Evolutionary conservation across 2,329 filamentous ascomycete genomes (phyloP).

Genomic region (Xylaria arbuscula): DNA sequence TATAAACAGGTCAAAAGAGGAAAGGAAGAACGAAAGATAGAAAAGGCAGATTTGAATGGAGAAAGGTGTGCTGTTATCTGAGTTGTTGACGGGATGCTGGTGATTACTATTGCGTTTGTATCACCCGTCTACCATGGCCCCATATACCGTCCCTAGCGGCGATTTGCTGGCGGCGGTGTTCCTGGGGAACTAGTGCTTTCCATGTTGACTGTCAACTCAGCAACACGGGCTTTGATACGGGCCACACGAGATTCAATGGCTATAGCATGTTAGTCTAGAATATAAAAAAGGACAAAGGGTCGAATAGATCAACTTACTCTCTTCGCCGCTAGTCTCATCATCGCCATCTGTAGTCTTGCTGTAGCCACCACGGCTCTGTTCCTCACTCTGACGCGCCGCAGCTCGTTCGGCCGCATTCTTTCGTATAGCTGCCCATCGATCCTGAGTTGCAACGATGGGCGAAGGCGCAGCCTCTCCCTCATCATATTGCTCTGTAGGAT

Average conservation of each 20-base stretch:
- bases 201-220: constrained; percentile 89
- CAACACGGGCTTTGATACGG: constrained; percentile 96
- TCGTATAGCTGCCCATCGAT: constrained; percentile 95
- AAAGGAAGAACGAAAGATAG: background rate
- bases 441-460: constrained; percentile 62
- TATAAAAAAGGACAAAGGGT: background rate
- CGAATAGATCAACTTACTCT: constrained; percentile 49
- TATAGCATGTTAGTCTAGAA: constrained; percentile 54
- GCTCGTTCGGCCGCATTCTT: constrained; percentile 92
- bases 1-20: constrained; percentile 33
- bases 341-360: constrained; percentile 72
- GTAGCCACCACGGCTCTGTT: constrained; percentile 68
- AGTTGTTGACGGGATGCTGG: background rate
- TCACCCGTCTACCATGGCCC: constrained; percentile 40
- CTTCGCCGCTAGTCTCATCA: constrained; percentile 93
- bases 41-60: constrained; percentile 15
- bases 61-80: constrained; percentile 15
- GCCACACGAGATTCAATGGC: constrained; percentile 96
- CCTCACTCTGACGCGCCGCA: constrained; percentile 74
- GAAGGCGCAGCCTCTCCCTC: constrained; percentile 50
- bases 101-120: constrained; percentile 24
- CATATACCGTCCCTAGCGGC: constrained; percentile 51
- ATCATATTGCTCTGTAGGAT: constrained; percentile 46
- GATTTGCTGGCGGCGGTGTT: constrained; percentile 50
- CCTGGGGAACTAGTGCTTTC: constrained; percentile 61